Base-by-base conservation (phyloP, 2,329 filamentous ascomycete species). In the Ceratocystis smalleyi region DNA sequence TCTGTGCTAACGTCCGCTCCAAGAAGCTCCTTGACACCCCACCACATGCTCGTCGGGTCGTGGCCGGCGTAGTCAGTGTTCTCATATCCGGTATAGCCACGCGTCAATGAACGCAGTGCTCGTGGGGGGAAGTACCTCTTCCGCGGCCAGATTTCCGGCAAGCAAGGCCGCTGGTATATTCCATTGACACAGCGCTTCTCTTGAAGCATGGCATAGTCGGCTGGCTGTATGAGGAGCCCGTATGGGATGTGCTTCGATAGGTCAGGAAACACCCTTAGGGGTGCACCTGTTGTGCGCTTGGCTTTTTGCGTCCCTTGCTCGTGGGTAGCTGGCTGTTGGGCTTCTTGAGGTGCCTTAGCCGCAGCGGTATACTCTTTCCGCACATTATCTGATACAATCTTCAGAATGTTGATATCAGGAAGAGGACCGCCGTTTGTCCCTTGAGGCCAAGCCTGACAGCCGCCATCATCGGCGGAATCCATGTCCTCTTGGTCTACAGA, bases 21-120 rank as follows among this genome's bases (percentile, higher is more conserved):
- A 22, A 73, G 55, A 5, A 74, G 55, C 47, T 70, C 68, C 1
- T 66, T 59, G 5, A 72, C 64, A 0, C 68, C 69, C 10, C 64
- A 65, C 70, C 70, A 71, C 54, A 63, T 49, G 15, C 30, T 22
- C n/a, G 19, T 49, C 4, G 47, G 43, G 22, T 45, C 10, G 15
- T 19, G 24, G 2, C 12, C 5, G 15, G 49, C 35, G 12, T 27
- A 40, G 30, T 60, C 49, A 12, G 27, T 19, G 15, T 19, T 12
- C 27, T 12, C 22, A 19, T 22, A 54, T 19, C 24, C 24, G 10
- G 24, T 15, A 47, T 12, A n/a, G 2, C 10, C 32, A 7, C 10
- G 7, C n/a, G 30, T 10, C 49, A 40, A 5, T 5, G n/a, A 5
- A 7, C 22, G 35, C 30, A 45, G 5, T 5, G 57, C 49, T n/a